These are phyloP conservation scores for Elsinoe necatrix DNA, from an alignment of 2,329 filamentous ascomycete genomes.

Conservation along the genomic window DNA sequence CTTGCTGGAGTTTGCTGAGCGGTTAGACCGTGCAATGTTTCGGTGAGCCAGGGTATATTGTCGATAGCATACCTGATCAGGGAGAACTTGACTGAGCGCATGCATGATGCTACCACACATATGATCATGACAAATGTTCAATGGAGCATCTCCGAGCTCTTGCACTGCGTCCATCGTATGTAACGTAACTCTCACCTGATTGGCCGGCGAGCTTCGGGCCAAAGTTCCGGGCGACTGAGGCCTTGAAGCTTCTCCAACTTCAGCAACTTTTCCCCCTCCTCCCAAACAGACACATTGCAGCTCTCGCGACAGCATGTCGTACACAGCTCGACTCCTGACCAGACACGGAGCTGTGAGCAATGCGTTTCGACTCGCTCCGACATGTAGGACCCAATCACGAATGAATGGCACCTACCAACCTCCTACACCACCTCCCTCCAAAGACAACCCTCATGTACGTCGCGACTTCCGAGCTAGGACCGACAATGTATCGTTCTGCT, in stretches of 20 bases:
- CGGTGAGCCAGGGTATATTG: not conserved
- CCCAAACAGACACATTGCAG: not conserved
- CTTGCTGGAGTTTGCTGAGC: constrained; percentile 33
- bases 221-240: not conserved
- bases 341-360: not conserved
- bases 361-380: not conserved
- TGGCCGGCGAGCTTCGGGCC: not conserved
- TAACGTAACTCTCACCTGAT: not conserved
- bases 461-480: not conserved
- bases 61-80: too few species aligned
- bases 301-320: not conserved
- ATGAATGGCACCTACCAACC: constrained; percentile 14
- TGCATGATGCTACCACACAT: too few species aligned
- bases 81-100: too few species aligned
- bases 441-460: constrained; percentile 9
- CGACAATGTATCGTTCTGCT: not conserved
- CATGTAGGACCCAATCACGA: not conserved
- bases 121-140: too few species aligned
- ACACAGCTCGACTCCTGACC: not conserved
- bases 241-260: constrained; percentile 1
- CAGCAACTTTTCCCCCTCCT: not conserved
- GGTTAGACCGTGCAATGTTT: constrained; percentile 21
- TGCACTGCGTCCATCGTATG: too few species aligned
- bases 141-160: too few species aligned
- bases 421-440: constrained; percentile 11